These are phyloP conservation scores for Hypoxylon sp. DNA, from an alignment of 2,329 filamentous ascomycete species.

Conservation along the genomic window DNA sequence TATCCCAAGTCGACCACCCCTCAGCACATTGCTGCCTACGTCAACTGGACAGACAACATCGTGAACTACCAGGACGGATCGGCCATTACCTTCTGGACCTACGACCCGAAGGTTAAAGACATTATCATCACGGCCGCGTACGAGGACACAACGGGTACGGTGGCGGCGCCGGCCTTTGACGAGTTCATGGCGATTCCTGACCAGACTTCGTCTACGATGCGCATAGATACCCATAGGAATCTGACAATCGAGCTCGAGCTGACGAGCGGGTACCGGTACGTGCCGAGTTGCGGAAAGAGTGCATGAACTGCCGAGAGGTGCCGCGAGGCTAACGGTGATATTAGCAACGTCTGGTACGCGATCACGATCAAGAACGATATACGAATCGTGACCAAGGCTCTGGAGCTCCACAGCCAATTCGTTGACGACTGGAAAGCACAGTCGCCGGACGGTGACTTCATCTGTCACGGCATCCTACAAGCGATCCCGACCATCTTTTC, in stretches of 20 bases:
- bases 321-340: not conserved
- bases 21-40: slow-evolving; percentile 23
- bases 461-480: slow-evolving; percentile 47
- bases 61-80: slow-evolving; percentile 20
- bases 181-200: slow-evolving; percentile 22
- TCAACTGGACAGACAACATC: slow-evolving; percentile 24
- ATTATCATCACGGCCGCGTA: slow-evolving; percentile 23
- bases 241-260: slow-evolving; percentile 22
- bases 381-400: slow-evolving; percentile 40
- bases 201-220: slow-evolving; percentile 12
- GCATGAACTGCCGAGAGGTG: not conserved
- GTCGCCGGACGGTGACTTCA: slow-evolving; percentile 44
- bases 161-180: slow-evolving; percentile 14
- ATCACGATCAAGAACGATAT: slow-evolving; percentile 29
- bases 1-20: slow-evolving; percentile 12
- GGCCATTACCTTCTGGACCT: slow-evolving; percentile 30
- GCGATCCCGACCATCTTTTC: slow-evolving; percentile 50
- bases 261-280: slow-evolving; percentile 21
- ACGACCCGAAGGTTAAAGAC: slow-evolving; percentile 15
- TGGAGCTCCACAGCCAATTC: slow-evolving; percentile 51
- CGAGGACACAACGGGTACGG: slow-evolving; percentile 19
- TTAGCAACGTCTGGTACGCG: slow-evolving; percentile 28
- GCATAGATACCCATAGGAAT: slow-evolving; percentile 17
- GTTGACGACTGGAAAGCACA: slow-evolving; percentile 44
- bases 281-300: not conserved